Base-by-base conservation (phyloP, 768 basidiomycete species). In the Albatrellus ellisii region DNA sequence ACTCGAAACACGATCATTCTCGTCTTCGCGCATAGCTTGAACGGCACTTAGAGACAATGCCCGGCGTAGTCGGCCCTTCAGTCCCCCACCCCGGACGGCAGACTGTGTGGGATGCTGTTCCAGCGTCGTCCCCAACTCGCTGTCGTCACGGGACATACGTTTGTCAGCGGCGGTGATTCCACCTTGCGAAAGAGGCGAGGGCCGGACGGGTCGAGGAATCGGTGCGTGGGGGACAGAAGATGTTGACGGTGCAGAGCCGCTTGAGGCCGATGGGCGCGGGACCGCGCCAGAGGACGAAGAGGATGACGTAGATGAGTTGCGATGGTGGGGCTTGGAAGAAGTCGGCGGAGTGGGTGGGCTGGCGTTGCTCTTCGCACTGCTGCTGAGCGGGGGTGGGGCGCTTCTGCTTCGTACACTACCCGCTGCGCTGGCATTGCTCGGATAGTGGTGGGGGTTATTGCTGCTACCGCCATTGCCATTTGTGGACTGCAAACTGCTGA, bases 141-240 rank as follows among this genome's bases (percentile, higher is more conserved):
- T 79, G 52, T 85, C 81, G 59, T 83, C 79, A 46, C 73, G 71
- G 17, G 83, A 84, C 72, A 82, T 80, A 40, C 83, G 75, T 53
- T 79, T 75, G 58, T 85, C 82, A 2, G 73, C 60, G 21, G 75
- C 73, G 7, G 74, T 69, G 46, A 69, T 72, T 43, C 62, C 72
- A 36, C 73, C 75, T 56, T 84, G 79, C 15, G 79, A 79, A 21
- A 82, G 62, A 26, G 83, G 82, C 17, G 81, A 82, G 6, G 79
- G 79, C 47, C 58, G 45, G 52, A 39, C 56, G 41, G 54, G 60
- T 41, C 48, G 57, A 46, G 46, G 55, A 43, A 27, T 54, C 22
- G 46, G 56, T 56, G 32, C 61, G 48, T 32, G 60, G 46, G 18
- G 47, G 36, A 29, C 47, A 14, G 65, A 53, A 15, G 63, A 38